A percentile compares a stretch with the other conserved stretches of the same genome.
Conservation (phyloP, 208 protist genomes). For the Acanthamoeba triangularis region DNA sequence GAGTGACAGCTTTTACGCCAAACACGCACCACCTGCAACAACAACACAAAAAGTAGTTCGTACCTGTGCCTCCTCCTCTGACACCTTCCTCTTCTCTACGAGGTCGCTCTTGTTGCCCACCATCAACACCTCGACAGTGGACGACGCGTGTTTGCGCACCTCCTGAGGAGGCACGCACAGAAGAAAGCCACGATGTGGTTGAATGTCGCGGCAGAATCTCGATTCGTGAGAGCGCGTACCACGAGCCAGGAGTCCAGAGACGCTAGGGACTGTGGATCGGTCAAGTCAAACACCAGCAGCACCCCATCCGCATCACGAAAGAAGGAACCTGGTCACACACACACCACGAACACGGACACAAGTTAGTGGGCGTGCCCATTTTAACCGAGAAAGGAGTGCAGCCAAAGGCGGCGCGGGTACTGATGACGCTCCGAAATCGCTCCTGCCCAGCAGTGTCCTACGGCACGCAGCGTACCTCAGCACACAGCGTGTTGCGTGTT, state of each 20-base stretch:
- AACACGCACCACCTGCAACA: no score
- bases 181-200: neutral
- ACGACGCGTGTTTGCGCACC: slow-evolving; percentile 1
- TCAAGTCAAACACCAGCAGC: slow-evolving; percentile 20
- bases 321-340: neutral
- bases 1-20: neutral
- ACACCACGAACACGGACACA: no score
- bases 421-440: neutral
- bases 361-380: no score
- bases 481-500: neutral
- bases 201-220: neutral
- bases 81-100: neutral
- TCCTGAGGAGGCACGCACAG: neutral
- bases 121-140: slow-evolving; percentile 1
- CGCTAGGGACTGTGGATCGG: neutral
- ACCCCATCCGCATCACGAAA: neutral
- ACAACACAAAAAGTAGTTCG: no score
- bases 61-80: neutral
- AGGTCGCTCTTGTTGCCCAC: slow-evolving; percentile 3
- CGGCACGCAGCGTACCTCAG: neutral
- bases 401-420: neutral
- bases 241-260: neutral
- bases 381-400: neutral
- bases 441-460: neutral
- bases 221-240: neutral